Conservation (phyloP, 140 eudicot species). For the Stevia rebaudiana region DNA sequence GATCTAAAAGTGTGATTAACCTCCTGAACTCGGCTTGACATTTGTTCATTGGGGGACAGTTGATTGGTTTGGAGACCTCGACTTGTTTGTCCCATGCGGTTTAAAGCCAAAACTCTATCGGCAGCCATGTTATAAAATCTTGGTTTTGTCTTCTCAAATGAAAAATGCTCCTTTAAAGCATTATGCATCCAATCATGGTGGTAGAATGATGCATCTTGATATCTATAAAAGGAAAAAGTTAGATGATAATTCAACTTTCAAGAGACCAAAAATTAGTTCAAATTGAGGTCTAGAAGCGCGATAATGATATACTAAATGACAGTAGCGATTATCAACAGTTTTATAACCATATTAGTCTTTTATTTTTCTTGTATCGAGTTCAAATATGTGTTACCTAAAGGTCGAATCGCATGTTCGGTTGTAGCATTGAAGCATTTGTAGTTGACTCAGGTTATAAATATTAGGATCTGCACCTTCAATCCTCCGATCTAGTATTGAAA, state of each 20-base stretch:
- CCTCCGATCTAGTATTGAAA: constrained; percentile 43
- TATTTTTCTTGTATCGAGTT: not conserved
- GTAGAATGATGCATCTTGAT: constrained; percentile 40
- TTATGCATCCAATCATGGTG: constrained; percentile 40
- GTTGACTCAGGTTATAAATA: constrained; percentile 67
- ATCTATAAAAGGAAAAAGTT: constrained; percentile 23
- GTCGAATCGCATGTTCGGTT: constrained; percentile 37
- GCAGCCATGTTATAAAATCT: constrained; percentile 35
- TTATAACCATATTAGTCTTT: not conserved
- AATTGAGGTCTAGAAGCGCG: constrained; percentile 13
- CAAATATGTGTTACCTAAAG: constrained; percentile 34
- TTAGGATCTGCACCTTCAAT: constrained; percentile 59
- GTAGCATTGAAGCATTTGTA: constrained; percentile 69
- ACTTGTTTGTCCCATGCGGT: constrained; percentile 26
- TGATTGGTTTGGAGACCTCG: constrained; percentile 14
- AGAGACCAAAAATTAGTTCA: not conserved
- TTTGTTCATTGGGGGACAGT: constrained; percentile 23
- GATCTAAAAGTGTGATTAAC: constrained; percentile 17
- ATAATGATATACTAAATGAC: not conserved
- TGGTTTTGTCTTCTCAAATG: constrained; percentile 33
- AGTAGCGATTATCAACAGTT: not conserved
- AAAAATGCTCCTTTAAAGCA: constrained; percentile 28
- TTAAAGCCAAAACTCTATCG: constrained; percentile 40
- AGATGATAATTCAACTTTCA: not conserved
- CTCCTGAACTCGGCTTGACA: constrained; percentile 17